These are phyloP conservation scores for Globisporangium cystogenes DNA, from an alignment of 352 stramenopile species.

Conservation along the genomic window DNA sequence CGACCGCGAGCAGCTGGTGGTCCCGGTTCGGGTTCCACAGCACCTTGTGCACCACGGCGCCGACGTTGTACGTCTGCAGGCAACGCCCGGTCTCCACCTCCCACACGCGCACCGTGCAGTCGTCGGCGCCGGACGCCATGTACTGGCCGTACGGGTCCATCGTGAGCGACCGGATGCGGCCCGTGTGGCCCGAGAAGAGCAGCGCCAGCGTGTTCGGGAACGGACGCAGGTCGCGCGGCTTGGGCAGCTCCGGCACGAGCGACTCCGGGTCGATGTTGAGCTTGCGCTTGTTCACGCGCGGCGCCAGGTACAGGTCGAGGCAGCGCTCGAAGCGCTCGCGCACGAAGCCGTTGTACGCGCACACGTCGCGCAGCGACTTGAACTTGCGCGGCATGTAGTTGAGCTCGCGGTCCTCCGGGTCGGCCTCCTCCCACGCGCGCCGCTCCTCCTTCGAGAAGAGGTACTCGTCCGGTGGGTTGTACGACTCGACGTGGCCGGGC, in stretches of 20 bases:
- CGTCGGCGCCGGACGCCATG: slow-evolving; percentile 93
- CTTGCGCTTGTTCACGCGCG: slow-evolving; percentile 93
- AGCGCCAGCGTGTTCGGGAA: slow-evolving; percentile 96
- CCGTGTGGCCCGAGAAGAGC: slow-evolving; percentile 85
- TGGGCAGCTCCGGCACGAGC: slow-evolving; percentile 95
- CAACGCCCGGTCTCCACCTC: slow-evolving; percentile 95
- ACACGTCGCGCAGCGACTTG: slow-evolving; percentile 94
- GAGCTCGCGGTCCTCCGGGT: slow-evolving; percentile 94
- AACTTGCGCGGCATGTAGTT: slow-evolving; percentile 98
- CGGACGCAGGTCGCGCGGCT: slow-evolving; percentile 95
- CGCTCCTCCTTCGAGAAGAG: slow-evolving; percentile 96
- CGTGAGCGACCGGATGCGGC: slow-evolving; percentile 90
- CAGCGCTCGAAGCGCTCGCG: slow-evolving; percentile 99
- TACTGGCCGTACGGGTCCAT: slow-evolving; percentile 97
- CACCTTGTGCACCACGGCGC: slow-evolving; percentile 87
- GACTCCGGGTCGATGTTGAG: slow-evolving; percentile 98
- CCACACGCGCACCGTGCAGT: slow-evolving; percentile 96
- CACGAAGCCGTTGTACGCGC: slow-evolving; percentile 95
- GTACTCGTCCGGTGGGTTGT: slow-evolving; percentile 99
- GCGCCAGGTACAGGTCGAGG: slow-evolving; percentile 98
- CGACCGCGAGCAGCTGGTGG: slow-evolving; percentile 94
- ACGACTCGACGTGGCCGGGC: slow-evolving; percentile 97
- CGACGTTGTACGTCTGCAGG: slow-evolving; percentile 90
- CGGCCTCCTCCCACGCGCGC: slow-evolving; percentile 93
- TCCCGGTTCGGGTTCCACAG: slow-evolving; percentile 97